Evolutionary conservation across 306 rosid species (phyloP), one percentile per base, ranked within the genome.

Genomic region (Heteromeles arbutifolia): DNA sequence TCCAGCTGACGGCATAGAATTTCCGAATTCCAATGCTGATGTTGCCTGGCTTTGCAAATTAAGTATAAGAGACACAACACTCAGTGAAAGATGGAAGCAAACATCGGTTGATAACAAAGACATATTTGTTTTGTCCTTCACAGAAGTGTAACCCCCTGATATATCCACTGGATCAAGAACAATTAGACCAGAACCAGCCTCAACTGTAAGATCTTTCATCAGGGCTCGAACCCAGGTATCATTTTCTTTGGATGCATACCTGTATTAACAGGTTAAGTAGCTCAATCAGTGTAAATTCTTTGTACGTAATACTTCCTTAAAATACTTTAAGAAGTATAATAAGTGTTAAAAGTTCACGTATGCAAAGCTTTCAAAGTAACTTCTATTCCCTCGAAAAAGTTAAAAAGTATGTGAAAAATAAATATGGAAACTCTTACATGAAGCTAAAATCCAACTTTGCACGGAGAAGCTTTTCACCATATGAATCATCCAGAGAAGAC

Each of bases 121-220:
- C 82, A 95, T 87, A 81, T 87, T 95, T 65, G 93, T 92, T 88
- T 92, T 95, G 77, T 92, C 99, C 85, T 92, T 95, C 39, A 92
- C 90, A 54, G 97, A 95, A 76, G 99, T 95, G 74, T 88, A 95
- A 72, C 99, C 99, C 76, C 89, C 99, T n/a, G 99, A 92, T 72
- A 95, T 81, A 83, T 95, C 99, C 75, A 90, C 96, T 29, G 99
- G 99, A 84, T 95, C 92, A 72, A 95, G 91, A 87, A 95, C 88
- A 77, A 84, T 77, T 80, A 92, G 93, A 78, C 97, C 97, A 86
- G 99, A 95, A 82, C 97, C 99, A 83, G 97, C 90, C 87, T 95
- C 99, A 67, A 90, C 82, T 50, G 92, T 85, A 78, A 95, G 90
- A 89, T 95, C 99, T 86, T 95, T 95, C 83, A 89, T 86, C 80